Evolutionary conservation across 2,329 filamentous ascomycete species (phyloP).

Genomic region (Paracoccidioides brasiliensis): DNA sequence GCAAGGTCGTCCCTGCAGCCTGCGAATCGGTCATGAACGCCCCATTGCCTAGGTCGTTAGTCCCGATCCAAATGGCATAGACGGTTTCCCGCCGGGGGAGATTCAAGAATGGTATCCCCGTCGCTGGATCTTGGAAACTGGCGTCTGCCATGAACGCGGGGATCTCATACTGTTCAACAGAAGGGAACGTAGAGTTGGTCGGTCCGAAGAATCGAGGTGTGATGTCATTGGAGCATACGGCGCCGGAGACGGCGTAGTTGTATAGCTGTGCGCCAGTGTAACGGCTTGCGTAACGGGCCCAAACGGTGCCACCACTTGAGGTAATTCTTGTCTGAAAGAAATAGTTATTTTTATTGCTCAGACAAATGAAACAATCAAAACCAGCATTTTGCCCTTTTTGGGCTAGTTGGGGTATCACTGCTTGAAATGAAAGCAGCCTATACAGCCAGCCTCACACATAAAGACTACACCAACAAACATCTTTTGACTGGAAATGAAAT

Average conservation of each 20-base stretch:
- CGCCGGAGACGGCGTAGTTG: conserved; percentile 62
- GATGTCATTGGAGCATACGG: conserved; percentile 58
- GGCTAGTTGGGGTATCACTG: too few species aligned
- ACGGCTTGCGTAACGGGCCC: conserved; percentile 54
- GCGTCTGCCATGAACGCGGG: conserved; percentile 27
- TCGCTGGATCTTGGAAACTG: conserved; percentile 9
- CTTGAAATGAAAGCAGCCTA: too few species aligned
- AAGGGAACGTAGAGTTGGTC: conserved; percentile 47
- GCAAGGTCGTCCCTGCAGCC: conserved; percentile 44
- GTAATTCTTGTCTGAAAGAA: conserved; percentile 32
- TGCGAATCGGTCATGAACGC: conserved; percentile 56
- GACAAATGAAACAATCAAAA: too few species aligned
- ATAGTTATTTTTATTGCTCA: too few species aligned
- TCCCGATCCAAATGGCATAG: conserved; percentile 69
- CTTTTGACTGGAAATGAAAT: too few species aligned
- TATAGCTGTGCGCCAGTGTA: conserved; percentile 39
- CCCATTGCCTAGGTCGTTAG: conserved; percentile 58
- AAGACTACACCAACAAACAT: too few species aligned
- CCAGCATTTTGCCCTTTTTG: too few species aligned
- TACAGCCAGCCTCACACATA: too few species aligned
- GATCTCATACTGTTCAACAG: conserved; percentile 49
- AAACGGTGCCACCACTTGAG: conserved; percentile 52
- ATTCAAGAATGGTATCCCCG: conserved; percentile 22
- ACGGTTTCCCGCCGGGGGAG: conserved; percentile 47
- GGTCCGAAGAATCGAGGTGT: conserved; percentile 41